Evolutionary conservation across 106 monocot species (phyloP).

Genomic region (Allium cepa): DNA sequence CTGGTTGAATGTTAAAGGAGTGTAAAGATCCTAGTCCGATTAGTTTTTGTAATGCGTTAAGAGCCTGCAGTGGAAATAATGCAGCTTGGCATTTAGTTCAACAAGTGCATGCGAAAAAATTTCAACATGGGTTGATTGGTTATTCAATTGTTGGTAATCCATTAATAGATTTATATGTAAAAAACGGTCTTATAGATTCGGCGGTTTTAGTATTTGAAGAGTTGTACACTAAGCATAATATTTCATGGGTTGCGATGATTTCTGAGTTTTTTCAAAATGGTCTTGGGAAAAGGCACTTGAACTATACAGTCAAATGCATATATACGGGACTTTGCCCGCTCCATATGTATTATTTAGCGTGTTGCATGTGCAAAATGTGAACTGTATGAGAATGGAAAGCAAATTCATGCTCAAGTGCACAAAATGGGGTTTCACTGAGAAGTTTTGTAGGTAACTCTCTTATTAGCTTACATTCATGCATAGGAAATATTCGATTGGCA

Average conservation of each 20-base stretch:
- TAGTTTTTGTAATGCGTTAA: conserved; percentile 29
- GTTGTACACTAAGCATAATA: conserved; percentile 36
- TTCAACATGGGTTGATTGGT: conserved; percentile 27
- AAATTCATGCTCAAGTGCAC: conserved; percentile 50
- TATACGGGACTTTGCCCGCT: conserved; percentile 36
- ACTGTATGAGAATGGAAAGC: conserved; percentile 34
- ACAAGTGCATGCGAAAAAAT: conserved; percentile 51
- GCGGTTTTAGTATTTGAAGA: conserved; percentile 52
- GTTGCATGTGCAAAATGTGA: conserved; percentile 49
- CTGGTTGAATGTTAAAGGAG: conserved; percentile 14
- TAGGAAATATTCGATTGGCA: conserved; percentile 25
- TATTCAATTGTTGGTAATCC: conserved; percentile 53
- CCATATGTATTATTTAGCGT: conserved; percentile 59
- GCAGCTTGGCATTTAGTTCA: conserved; percentile 23
- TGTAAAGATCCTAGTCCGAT: conserved; percentile 8
- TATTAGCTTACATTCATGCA: conserved; percentile 51
- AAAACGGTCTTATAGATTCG: conserved; percentile 25
- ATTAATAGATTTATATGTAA: conserved; percentile 69
- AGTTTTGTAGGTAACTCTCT: conserved; percentile 73
- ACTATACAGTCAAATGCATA: conserved; percentile 48
- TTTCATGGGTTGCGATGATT: conserved; percentile 85
- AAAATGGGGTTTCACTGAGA: conserved; percentile 50
- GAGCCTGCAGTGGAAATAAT: conserved; percentile 31
- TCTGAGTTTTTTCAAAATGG: conserved; percentile 70
- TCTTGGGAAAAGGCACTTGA: conserved; percentile 44